Evolutionary conservation across 345 rosid species (phyloP), one percentile per base, ranked within the genome.

Genomic region (Linum lewisii): DNA sequence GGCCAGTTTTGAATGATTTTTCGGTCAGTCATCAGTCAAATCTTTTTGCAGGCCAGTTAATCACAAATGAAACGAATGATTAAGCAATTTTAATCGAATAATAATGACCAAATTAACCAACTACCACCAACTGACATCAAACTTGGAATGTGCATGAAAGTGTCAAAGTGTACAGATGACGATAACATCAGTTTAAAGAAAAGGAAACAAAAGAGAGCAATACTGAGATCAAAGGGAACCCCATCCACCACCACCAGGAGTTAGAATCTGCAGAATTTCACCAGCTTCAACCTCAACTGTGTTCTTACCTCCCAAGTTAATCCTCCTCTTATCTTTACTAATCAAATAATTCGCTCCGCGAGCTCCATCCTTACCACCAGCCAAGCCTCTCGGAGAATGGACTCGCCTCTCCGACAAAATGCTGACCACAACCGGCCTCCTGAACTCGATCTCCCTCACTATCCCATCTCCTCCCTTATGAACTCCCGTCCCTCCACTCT

Each of bases 331-430:
- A 66, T 83, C 97, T 70, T 73, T 81, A 0, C 80, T 85, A 51
- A 82, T 56, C 57, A 86, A 79, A 62, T 77, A 87, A 72, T 89
- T 89, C 36, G 79, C 89, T 42, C 99, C 97, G n/a, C 91, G 88
- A 50, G 88, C 87, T n/a, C 98, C 95, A 18, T 81, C 69, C 53
- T 73, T 61, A 3, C 94, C 99, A 52, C 91, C 95, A 29, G 80
- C 81, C 65, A 85, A 64, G 42, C 99, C 99, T 25, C 95, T 79
- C 5, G 95, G 99, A 11, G 94, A 83, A 63, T 81, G 91, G 36
- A 87, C 97, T n/a, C 99, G 81, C 80, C 99, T 85, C 86, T 93
- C 97, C 0, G 99, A 93, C 26, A 93, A 90, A 57, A 93, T 78
- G 74, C 99, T 93, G 16, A 83, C 95, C 2, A 82, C 81, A 36